Conservation (phyloP, 176 grass and related monocot species). For the Cenchrus fungigraminus region DNA sequence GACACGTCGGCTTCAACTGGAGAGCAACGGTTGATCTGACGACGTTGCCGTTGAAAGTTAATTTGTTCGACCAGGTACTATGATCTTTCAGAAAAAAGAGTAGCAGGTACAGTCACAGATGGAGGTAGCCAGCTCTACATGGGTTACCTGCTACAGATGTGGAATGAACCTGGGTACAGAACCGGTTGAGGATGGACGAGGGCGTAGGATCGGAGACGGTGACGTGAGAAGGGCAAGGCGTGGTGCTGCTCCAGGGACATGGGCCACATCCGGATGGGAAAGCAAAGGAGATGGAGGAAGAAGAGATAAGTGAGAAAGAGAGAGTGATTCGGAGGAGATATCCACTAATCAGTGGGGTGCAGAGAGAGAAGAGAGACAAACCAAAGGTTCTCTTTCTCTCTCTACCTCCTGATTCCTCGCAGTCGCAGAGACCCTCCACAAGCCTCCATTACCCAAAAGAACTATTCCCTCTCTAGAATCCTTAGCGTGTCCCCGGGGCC, state of each 20-base stretch:
- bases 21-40: slow-evolving; percentile 17
- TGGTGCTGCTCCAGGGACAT: slow-evolving; percentile 42
- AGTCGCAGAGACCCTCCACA: slow-evolving; percentile 45
- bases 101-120: slow-evolving; percentile 26
- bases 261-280: slow-evolving; percentile 51
- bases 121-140: neutral
- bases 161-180: slow-evolving; percentile 42
- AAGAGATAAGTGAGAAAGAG: slow-evolving; percentile 55
- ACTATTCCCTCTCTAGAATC: slow-evolving; percentile 38
- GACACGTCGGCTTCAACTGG: neutral
- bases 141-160: neutral
- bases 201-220: slow-evolving; percentile 41
- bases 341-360: slow-evolving; percentile 38
- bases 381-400: slow-evolving; percentile 18
- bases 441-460: slow-evolving; percentile 42
- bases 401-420: slow-evolving; percentile 56
- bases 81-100: slow-evolving; percentile 14
- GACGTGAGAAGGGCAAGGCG: slow-evolving; percentile 35
- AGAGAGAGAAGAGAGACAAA: neutral
- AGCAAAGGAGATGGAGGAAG: slow-evolving; percentile 29
- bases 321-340: slow-evolving; percentile 31
- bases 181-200: slow-evolving; percentile 31
- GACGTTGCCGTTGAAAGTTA: slow-evolving; percentile 3
- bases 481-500: slow-evolving; percentile 4
- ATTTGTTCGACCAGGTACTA: neutral